Percentiles rank a stretch among this genome's conserved stretches.
Conservation (phyloP, 2,329 filamentous ascomycete genomes). For the Nemania sp. region DNA sequence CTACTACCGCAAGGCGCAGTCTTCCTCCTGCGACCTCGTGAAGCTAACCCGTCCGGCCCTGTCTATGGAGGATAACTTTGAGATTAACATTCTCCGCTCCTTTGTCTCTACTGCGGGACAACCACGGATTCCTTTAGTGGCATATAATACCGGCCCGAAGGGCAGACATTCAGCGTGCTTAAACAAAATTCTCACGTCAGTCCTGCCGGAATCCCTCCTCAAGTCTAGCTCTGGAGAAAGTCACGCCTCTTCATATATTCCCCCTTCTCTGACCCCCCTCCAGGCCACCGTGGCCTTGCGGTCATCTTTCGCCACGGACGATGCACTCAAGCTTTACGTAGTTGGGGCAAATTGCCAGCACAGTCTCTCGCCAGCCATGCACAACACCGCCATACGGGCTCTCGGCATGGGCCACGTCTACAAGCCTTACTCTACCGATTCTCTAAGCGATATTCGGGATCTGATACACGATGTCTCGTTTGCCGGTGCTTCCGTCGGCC, state of each 20-base stretch:
- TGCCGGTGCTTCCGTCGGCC: constrained; percentile 70
- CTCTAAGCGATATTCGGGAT: constrained; percentile 64
- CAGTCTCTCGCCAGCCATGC: constrained; percentile 77
- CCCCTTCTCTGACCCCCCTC: constrained; percentile 57
- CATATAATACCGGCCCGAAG: constrained; percentile 65
- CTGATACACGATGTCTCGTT: constrained; percentile 68
- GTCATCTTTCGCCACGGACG: constrained; percentile 62
- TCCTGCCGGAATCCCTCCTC: constrained; percentile 50
- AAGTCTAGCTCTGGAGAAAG: constrained; percentile 23
- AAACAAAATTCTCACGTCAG: constrained; percentile 66
- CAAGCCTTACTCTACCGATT: constrained; percentile 63
- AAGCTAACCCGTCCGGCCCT: constrained; percentile 61
- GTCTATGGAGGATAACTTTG: constrained; percentile 64
- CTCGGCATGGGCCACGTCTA: constrained; percentile 73
- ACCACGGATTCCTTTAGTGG: constrained; percentile 57
- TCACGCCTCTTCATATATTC: constrained; percentile 32
- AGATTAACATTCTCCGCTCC: constrained; percentile 58
- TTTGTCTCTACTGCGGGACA: constrained; percentile 49
- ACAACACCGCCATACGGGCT: constrained; percentile 68
- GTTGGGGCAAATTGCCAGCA: constrained; percentile 73
- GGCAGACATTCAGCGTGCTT: constrained; percentile 69
- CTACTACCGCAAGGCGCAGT: constrained; percentile 61
- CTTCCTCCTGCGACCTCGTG: constrained; percentile 63
- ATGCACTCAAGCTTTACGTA: constrained; percentile 73
- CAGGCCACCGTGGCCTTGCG: constrained; percentile 69